phyloP scores from a whole-genome alignment of 768 basidiomycete genomes.

The Gloeopeniophorella convolvens region DNA sequence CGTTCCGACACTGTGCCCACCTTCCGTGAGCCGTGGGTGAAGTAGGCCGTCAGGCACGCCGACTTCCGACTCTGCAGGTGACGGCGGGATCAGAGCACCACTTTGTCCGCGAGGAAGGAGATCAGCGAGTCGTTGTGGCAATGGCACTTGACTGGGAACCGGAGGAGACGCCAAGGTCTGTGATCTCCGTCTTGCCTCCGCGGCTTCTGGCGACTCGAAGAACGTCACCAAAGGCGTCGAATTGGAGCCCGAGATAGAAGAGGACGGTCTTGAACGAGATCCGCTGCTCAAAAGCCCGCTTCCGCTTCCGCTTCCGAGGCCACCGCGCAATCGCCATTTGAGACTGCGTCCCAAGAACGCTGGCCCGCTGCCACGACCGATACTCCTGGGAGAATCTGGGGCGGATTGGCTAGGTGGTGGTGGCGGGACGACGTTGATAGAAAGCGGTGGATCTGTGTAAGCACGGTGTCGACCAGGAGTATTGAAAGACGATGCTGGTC shows the following conservation, averaged over 20 bases:
- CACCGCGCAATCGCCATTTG: background rate
- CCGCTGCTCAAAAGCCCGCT: no score
- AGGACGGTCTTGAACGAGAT: no score
- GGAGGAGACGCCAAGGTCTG: no score
- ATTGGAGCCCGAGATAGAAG: no score
- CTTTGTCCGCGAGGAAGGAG: background rate
- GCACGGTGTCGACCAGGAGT: no score
- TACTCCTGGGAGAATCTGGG: background rate
- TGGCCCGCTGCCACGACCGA: background rate
- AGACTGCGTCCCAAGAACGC: background rate
- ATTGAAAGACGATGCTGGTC: no score
- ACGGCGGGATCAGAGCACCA: background rate
- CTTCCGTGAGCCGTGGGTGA: background rate
- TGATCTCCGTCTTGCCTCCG: no score
- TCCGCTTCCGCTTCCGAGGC: background rate
- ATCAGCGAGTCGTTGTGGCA: background rate
- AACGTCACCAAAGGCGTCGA: no score
- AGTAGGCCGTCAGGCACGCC: background rate
- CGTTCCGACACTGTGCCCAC: background rate
- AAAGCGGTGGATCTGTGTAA: no score
- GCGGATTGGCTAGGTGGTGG: background rate
- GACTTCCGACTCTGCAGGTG: background rate
- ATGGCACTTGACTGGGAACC: no score
- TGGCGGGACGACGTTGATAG: background rate
- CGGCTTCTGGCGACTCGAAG: no score